Conservation (phyloP, 495 filamentous ascomycete species). For the Staphylotrichum longicolle region DNA sequence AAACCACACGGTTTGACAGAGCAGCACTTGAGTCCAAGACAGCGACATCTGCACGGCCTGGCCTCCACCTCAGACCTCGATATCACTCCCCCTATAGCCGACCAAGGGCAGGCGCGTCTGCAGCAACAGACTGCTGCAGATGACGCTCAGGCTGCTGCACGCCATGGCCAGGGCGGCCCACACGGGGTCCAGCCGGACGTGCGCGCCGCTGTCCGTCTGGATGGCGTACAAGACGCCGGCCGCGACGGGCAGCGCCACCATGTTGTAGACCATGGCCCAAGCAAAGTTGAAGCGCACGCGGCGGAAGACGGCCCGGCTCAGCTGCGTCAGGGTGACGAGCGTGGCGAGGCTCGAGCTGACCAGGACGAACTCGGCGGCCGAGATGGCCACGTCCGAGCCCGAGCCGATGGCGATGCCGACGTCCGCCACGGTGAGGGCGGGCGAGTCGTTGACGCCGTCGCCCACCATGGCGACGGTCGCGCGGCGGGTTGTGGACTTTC, state of each 20-base stretch:
- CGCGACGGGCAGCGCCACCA: conserved; percentile 74
- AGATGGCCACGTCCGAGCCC: conserved; percentile 82
- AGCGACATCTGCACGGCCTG: no score
- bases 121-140: no score
- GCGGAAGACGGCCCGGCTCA: conserved; percentile 69
- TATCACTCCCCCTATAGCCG: no score
- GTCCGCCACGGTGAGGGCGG: conserved; percentile 75
- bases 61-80: no score
- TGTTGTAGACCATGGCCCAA: conserved; percentile 85
- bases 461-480: conserved; percentile 59
- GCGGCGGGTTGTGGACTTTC: conserved; percentile 34
- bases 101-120: no score
- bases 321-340: conserved; percentile 68
- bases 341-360: conserved; percentile 68
- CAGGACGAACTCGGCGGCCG: conserved; percentile 78
- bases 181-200: conserved; percentile 67
- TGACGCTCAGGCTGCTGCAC: conserved; percentile 74
- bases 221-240: conserved; percentile 79
- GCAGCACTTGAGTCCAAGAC: no score
- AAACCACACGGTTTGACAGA: no score
- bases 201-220: conserved; percentile 43
- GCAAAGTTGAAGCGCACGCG: conserved; percentile 83
- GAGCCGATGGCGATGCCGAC: conserved; percentile 82
- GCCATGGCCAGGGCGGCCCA: conserved; percentile 91
- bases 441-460: conserved; percentile 87